A percentile compares a stretch with the other conserved stretches of the same genome.
These are phyloP conservation scores for Themeda triandra DNA, from an alignment of 176 grass and related monocot species.

Conservation along the genomic window DNA sequence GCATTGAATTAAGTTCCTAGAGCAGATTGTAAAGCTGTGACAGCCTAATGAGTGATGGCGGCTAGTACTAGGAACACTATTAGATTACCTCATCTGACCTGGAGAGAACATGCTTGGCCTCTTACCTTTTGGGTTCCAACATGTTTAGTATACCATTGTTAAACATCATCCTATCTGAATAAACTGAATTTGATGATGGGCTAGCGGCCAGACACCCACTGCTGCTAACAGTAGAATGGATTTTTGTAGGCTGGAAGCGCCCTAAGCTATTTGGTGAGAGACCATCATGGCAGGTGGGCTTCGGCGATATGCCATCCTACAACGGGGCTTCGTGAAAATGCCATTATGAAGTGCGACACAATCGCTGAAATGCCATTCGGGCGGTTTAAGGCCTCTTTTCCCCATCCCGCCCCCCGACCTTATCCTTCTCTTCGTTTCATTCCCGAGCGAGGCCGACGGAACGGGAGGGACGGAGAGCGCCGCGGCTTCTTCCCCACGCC, in stretches of 20 bases:
- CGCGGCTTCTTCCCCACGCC: no score
- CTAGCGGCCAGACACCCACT: not conserved
- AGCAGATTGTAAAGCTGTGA: not conserved
- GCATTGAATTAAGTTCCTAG: not conserved
- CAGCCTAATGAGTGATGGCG: not conserved
- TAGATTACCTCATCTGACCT: conserved; percentile 8
- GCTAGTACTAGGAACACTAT: not conserved
- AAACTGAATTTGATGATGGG: not conserved
- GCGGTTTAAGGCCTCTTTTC: no score
- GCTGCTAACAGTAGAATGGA: not conserved
- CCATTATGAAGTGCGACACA: no score
- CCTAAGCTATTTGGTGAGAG: no score
- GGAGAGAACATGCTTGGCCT: not conserved
- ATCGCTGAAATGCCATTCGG: no score
- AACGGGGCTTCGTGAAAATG: no score
- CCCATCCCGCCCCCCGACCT: no score
- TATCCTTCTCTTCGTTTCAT: no score
- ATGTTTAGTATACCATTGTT: not conserved
- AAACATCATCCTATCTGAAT: not conserved
- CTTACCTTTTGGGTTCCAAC: not conserved
- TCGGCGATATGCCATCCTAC: no score
- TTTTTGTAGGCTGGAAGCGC: not conserved
- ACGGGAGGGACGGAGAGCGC: no score
- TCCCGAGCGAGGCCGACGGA: no score
- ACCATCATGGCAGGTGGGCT: no score